A percentile compares a stretch with the other conserved stretches of the same genome.
Evolutionary conservation across 805 yeast genomes (phyloP).

Genomic region (Candida fluviatilis): DNA sequence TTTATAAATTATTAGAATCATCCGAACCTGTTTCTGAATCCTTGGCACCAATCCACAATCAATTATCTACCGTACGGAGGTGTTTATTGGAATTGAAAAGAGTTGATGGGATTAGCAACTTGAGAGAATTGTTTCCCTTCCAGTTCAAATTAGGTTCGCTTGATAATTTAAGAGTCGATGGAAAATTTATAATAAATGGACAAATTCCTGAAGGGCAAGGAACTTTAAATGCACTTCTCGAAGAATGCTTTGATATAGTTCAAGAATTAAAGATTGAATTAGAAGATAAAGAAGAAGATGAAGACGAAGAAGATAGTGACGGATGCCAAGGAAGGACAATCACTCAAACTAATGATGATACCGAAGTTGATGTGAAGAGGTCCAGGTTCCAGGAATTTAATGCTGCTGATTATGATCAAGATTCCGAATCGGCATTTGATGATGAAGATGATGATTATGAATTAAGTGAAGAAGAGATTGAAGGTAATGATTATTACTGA

Average conservation of each 20-base stretch:
- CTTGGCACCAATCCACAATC: conserved; percentile 89
- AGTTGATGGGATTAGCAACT: conserved; percentile 84
- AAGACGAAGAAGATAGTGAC: conserved; percentile 9
- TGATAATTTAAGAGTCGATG: conserved; percentile 84
- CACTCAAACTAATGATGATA: conserved; percentile 31
- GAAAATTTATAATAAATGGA: conserved; percentile 83
- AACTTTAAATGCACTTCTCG: conserved; percentile 80
- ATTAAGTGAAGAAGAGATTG: conserved; percentile 19
- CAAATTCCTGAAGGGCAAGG: conserved; percentile 99
- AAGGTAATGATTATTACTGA: conserved; percentile 41
- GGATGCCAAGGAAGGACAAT: conserved; percentile 8
- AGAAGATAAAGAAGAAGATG: conserved; percentile 52
- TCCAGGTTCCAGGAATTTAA: conserved; percentile 40
- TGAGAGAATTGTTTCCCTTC: conserved; percentile 91
- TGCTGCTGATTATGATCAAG: conserved; percentile 44
- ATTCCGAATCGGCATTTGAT: conserved; percentile 29
- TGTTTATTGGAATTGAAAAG: conserved; percentile 87
- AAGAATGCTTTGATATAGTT: conserved; percentile 90
- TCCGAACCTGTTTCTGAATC: conserved; percentile 96
- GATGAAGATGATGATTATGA: conserved; percentile 32
- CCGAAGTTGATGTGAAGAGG: conserved; percentile 42
- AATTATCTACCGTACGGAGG: conserved; percentile 83
- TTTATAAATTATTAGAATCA: conserved; percentile 83
- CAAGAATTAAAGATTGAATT: conserved; percentile 87
- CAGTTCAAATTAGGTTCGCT: conserved; percentile 90